These are phyloP conservation scores for Cicer arietinum DNA, from an alignment of 306 rosid genomes.

Conservation along the genomic window DNA sequence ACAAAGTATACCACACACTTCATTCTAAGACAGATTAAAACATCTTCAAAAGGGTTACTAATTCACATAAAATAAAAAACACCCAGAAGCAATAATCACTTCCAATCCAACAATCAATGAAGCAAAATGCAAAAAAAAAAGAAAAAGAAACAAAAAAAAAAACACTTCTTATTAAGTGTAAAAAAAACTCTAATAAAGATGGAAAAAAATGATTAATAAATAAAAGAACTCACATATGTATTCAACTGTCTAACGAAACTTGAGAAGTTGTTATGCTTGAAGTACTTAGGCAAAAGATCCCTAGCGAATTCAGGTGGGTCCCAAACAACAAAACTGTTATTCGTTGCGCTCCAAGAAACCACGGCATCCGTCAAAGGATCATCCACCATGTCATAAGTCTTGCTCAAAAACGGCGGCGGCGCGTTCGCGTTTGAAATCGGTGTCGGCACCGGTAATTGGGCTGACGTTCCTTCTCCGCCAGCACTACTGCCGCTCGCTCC, in stretches of 20 bases:
- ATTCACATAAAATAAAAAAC: background rate
- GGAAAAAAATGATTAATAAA: background rate
- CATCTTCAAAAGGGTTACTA: background rate
- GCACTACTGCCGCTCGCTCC: slow-evolving; percentile 53
- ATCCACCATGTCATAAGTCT: slow-evolving; percentile 97
- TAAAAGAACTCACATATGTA: slow-evolving; percentile 71
- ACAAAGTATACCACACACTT: background rate
- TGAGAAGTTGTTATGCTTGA: slow-evolving; percentile 95
- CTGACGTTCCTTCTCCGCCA: slow-evolving; percentile 34
- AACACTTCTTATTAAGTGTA: too few species aligned
- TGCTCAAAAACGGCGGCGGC: slow-evolving; percentile 93
- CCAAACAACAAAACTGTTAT: slow-evolving; percentile 98
- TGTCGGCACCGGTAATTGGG: slow-evolving; percentile 55
- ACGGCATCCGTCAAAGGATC: slow-evolving; percentile 77
- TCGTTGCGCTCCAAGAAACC: slow-evolving; percentile 91
- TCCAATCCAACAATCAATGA: background rate
- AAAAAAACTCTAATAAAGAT: background rate
- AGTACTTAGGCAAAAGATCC: slow-evolving; percentile 89
- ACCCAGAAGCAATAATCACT: background rate
- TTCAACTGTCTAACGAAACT: slow-evolving; percentile 94
- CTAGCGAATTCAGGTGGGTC: slow-evolving; percentile 95
- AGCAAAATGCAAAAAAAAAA: background rate
- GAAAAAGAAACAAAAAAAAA: background rate
- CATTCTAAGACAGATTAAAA: background rate
- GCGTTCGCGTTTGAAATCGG: slow-evolving; percentile 69